Conservation (phyloP, 768 basidiomycete species). For the Lactifluus echinatus region DNA sequence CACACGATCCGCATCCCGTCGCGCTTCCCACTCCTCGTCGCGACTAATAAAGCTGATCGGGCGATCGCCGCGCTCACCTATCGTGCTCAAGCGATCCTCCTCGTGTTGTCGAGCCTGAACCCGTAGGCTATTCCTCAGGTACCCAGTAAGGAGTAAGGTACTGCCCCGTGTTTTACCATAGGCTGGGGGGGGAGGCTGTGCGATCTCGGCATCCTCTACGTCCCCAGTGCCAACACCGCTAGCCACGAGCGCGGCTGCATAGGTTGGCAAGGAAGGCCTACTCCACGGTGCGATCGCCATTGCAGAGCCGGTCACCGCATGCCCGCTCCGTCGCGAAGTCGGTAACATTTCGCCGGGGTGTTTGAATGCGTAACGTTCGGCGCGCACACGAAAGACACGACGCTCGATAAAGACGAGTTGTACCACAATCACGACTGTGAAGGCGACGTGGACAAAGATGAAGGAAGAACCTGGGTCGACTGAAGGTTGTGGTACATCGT, state of each 20-base stretch:
- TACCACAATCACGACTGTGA: conserved; percentile 41
- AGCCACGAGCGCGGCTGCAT: conserved; percentile 59
- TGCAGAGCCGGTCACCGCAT: neutral
- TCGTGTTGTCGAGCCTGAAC: conserved; percentile 16
- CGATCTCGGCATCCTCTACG: conserved; percentile 63
- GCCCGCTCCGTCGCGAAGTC: conserved; percentile 10
- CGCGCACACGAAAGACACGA: conserved; percentile 53
- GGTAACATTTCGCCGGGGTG: conserved; percentile 47
- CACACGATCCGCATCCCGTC: conserved; percentile 45
- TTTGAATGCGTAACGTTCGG: conserved; percentile 48
- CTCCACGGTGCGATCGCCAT: conserved; percentile 52
- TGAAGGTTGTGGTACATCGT: neutral
- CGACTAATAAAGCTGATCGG: conserved; percentile 48
- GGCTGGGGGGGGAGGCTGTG: conserved; percentile 63
- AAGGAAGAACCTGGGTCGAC: conserved; percentile 15
- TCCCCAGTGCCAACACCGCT: conserved; percentile 66
- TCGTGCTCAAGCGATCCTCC: conserved; percentile 21
- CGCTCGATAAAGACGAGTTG: conserved; percentile 60
- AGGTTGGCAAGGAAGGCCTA: conserved; percentile 59
- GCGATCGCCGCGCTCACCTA: conserved; percentile 27
- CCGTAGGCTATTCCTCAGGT: conserved; percentile 27
- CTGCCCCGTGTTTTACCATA: conserved; percentile 69
- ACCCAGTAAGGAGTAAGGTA: conserved; percentile 49
- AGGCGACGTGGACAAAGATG: conserved; percentile 58
- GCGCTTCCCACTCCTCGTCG: conserved; percentile 51